Percentiles rank a stretch among this genome's conserved stretches.
These are phyloP conservation scores for Hypericum perforatum DNA, from an alignment of 345 rosid genomes.

Conservation along the genomic window DNA sequence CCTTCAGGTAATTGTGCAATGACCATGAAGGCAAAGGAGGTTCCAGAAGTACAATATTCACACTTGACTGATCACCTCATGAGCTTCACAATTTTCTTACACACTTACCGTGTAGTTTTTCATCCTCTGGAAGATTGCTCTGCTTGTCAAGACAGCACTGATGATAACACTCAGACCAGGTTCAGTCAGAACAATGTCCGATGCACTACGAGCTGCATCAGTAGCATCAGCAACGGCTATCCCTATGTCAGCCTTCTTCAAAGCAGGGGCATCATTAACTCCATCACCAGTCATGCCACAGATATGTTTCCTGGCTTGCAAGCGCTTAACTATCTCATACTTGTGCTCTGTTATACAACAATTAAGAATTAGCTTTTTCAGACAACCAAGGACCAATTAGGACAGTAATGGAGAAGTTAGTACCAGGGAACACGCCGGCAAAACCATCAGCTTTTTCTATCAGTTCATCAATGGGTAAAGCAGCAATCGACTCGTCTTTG, in stretches of 20 bases:
- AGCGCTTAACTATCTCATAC: constrained; percentile 87
- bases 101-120: constrained; percentile 79
- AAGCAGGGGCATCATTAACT: constrained; percentile 98
- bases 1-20: too few relatives aligned
- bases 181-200: constrained; percentile 91
- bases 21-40: too few relatives aligned
- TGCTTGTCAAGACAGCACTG: constrained; percentile 93
- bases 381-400: neutral
- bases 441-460: constrained; percentile 98
- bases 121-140: constrained; percentile 97
- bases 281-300: constrained; percentile 99
- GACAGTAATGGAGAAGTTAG: constrained; percentile 1
- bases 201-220: constrained; percentile 98
- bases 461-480: constrained; percentile 89
- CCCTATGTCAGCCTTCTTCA: constrained; percentile 97
- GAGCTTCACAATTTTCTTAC: too few relatives aligned
- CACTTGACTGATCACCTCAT: too few relatives aligned
- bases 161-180: constrained; percentile 98
- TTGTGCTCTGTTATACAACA: constrained; percentile 64
- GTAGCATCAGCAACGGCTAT: constrained; percentile 99
- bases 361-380: neutral
- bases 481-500: constrained; percentile 86
- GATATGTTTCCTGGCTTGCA: constrained; percentile 94
- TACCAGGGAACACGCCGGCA: constrained; percentile 99
- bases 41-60: too few relatives aligned